Percentiles rank a stretch among this genome's conserved stretches.
Conservation (phyloP, 208 protist genomes). For the Phytomonas francai region DNA sequence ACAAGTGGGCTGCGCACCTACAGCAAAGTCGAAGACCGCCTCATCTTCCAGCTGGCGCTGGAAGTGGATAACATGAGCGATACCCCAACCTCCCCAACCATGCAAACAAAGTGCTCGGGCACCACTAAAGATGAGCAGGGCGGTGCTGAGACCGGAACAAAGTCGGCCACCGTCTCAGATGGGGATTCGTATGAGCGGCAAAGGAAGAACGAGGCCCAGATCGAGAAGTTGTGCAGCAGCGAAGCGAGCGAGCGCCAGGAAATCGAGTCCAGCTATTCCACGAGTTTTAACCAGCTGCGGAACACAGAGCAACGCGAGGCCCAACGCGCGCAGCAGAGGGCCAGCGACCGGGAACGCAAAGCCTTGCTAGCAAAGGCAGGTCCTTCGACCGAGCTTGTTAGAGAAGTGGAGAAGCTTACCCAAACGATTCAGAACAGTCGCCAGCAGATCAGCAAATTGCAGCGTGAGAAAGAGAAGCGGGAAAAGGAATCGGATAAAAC, state of each 20-base stretch:
- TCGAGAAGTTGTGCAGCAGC: slow-evolving; percentile 8
- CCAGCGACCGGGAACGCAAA: slow-evolving; percentile 61
- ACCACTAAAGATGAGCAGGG: slow-evolving; percentile 8
- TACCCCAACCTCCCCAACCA: neutral
- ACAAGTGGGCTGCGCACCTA: slow-evolving; percentile 64
- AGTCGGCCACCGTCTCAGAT: slow-evolving; percentile 1
- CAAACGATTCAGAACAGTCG: slow-evolving; percentile 36
- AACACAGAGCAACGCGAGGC: slow-evolving; percentile 41
- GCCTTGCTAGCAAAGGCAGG: slow-evolving; percentile 44
- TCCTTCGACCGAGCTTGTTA: slow-evolving; percentile 51
- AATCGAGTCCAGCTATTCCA: slow-evolving; percentile 6
- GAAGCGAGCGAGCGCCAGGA: slow-evolving; percentile 10
- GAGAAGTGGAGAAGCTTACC: slow-evolving; percentile 45
- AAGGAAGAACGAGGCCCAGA: slow-evolving; percentile 20
- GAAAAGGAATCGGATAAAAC: slow-evolving; percentile 34
- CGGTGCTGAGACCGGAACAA: slow-evolving; percentile 12
- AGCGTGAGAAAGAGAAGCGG: slow-evolving; percentile 56
- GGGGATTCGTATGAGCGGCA: neutral
- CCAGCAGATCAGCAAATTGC: slow-evolving; percentile 53
- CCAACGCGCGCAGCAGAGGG: slow-evolving; percentile 39
- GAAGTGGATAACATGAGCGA: slow-evolving; percentile 23
- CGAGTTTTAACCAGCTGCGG: slow-evolving; percentile 26
- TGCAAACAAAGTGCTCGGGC: neutral
- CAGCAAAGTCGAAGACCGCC: slow-evolving; percentile 49
- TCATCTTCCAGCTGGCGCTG: slow-evolving; percentile 68